Percentiles rank a stretch among this genome's conserved stretches.
phyloP scores from a whole-genome alignment of 495 filamentous ascomycete genomes.

The Geopyxis carbonaria region DNA sequence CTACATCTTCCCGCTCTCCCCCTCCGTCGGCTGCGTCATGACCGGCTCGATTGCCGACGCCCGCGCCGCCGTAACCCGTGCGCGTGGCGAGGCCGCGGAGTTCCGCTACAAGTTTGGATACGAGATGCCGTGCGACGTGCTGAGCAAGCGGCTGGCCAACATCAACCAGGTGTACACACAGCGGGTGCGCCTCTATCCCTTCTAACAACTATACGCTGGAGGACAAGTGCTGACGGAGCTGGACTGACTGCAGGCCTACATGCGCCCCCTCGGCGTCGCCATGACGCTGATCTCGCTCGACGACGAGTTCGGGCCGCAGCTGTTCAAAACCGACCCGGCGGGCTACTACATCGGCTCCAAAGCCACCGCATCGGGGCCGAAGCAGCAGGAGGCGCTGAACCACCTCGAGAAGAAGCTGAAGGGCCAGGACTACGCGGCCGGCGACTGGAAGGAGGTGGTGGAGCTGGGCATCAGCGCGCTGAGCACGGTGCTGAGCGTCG shows the following conservation, averaged over 20 bases:
- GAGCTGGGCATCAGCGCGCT: slow-evolving; percentile 87
- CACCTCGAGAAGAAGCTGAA: slow-evolving; percentile 98
- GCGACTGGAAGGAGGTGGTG: slow-evolving; percentile 93
- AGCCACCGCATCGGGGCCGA: slow-evolving; percentile 87
- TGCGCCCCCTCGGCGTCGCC: slow-evolving; percentile 91
- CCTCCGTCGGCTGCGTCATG: slow-evolving; percentile 94
- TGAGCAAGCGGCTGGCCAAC: slow-evolving; percentile 92
- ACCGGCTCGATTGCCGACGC: slow-evolving; percentile 97
- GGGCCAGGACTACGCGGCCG: slow-evolving; percentile 90
- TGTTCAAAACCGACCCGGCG: slow-evolving; percentile 96
- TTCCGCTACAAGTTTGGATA: slow-evolving; percentile 98
- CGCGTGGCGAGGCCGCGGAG: slow-evolving; percentile 86
- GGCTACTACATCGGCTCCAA: slow-evolving; percentile 98
- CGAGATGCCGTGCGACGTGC: slow-evolving; percentile 95
- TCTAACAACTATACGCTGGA: slow-evolving; percentile 3
- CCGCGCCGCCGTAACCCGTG: slow-evolving; percentile 74
- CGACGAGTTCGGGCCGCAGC: slow-evolving; percentile 79
- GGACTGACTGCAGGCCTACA: slow-evolving; percentile 97
- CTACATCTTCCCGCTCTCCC: slow-evolving; percentile 91
- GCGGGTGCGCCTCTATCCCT: slow-evolving; percentile 32
- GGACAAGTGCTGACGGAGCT: background rate
- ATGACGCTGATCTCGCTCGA: slow-evolving; percentile 89
- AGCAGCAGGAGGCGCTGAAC: slow-evolving; percentile 96
- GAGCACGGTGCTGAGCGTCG: slow-evolving; percentile 89
- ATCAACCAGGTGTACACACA: slow-evolving; percentile 99